Evolutionary conservation across 352 stramenopile species (phyloP), one percentile per base, ranked within the genome.

Genomic region (Globisporangium paddicum): DNA sequence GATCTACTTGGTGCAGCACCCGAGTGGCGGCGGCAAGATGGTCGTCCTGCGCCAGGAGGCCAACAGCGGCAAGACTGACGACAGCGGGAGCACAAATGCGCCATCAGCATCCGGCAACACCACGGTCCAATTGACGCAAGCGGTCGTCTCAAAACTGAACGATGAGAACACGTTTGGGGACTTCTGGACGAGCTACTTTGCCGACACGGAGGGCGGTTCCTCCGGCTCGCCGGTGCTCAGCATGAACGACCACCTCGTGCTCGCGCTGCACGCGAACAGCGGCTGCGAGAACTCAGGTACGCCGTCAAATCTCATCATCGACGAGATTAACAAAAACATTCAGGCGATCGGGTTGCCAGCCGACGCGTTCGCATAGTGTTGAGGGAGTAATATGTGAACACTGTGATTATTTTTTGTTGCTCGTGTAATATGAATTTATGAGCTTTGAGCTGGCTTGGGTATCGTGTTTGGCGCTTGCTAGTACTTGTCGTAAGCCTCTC

Each of bases 1-100:
- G 45, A 82, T 82, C 48, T 85, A 85, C 50, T 62, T 85, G 25
- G 72, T 74, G 1, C 72, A 85, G 62, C 72, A 85, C 63, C 72
- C 75, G 14, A 63, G 56, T 23, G 75, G 72, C 23, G 61, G 66
- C 10, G 72, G 68, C 58, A 81, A 79, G 57, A 58, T 58, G 21
- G 67, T 85, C 46, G 66, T 66, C 6, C 56, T 63, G 13, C 55
- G 67, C 3, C 58, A 66, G 11, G 75, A 82, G 63, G 58, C 72
- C 48, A 65, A 73, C 32, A 69, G 84, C 32, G 65, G 26, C 23
- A 56, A 75, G 47, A 42, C 63, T 19, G 73, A 79, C 47, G 55
- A 63, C n/a, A n/a, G n/a, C n/a, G n/a, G n/a, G n/a, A n/a, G n/a
- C n/a, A n/a, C n/a, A n/a, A n/a, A n/a, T n/a, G n/a, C n/a, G n/a